These are phyloP conservation scores for Cyclostephanos tholiformis DNA, from an alignment of 108 stramenopile species.

Conservation along the genomic window DNA sequence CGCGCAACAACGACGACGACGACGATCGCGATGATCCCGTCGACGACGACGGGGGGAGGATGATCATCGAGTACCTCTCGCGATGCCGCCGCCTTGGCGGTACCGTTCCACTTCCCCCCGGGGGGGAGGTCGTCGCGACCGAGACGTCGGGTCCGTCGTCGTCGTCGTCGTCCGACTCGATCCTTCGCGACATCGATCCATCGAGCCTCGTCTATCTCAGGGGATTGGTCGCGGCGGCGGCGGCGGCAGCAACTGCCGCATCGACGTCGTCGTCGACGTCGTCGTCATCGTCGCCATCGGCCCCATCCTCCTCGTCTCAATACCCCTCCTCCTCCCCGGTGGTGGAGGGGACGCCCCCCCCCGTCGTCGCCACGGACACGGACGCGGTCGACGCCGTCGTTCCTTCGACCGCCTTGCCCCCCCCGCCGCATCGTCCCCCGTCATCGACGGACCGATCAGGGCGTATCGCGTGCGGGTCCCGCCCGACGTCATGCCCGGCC, in stretches of 20 bases:
- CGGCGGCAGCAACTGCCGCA: no score
- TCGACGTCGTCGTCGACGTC: neutral
- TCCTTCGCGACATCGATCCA: slow-evolving; percentile 23
- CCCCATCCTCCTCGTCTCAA: neutral
- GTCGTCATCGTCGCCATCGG: neutral
- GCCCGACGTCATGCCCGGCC: slow-evolving; percentile 62
- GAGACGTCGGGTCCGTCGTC: neutral
- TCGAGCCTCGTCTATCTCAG: slow-evolving; percentile 28
- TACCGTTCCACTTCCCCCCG: neutral
- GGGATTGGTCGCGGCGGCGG: slow-evolving; percentile 2
- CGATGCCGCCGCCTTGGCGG: neutral
- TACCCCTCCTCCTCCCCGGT: no score
- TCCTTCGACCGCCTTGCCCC: no score
- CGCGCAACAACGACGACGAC: neutral
- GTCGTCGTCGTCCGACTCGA: slow-evolving; percentile 14
- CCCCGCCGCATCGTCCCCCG: no score
- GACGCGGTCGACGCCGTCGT: no score
- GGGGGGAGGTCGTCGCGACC: neutral
- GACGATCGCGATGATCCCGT: neutral
- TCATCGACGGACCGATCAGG: slow-evolving; percentile 22
- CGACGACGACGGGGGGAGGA: no score
- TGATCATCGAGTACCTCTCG: slow-evolving; percentile 1
- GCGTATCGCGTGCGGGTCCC: slow-evolving; percentile 76
- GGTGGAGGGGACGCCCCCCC: no score
- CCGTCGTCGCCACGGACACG: no score